Evolutionary conservation across 257 asterid genomes (phyloP), one percentile per base, ranked within the genome.

Genomic region (Petunia axillaris): DNA sequence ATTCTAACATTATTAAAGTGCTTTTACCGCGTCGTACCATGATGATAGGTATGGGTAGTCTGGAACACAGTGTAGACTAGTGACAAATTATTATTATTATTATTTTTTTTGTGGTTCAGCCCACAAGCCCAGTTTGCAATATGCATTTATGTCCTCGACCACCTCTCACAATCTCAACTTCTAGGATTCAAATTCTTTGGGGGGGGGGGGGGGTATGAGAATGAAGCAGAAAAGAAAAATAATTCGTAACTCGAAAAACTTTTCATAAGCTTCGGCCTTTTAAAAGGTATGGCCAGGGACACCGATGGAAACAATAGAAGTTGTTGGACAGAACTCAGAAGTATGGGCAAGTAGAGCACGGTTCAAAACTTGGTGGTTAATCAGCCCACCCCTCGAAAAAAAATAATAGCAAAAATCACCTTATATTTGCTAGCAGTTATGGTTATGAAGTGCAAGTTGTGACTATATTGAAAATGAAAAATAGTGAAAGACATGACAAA

Each of bases 141-240:
- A 64, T 9, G 5, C 46, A 38, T 38, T 64, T 38, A 38, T 11
- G 48, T 64, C 70, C 46, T 64, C 25, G 37, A 11, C 38, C 70
- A 63, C 16, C 44, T 63, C 46, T 63, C 37, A 63, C 70, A 63
- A 63, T 10, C 70, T 37, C 70, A 64, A 64, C 70, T 64, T 11
- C 8, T 11, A 38, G 48, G 38, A 64, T 37, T 64, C 71, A 64
- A 64, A 38, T 38, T 37, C 13, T 37, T 4, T 2, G 44, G 38
- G 38, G 2, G 44, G 38, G 38, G 2, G 9, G 6, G n/a, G n/a
- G 10, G n/a, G 57, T 8, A 4, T 52, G 11, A 64, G 46, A 64
- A 38, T 38, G 25, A 64, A 11, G 46, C 8, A 38, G 25, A 64
- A 38, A 38, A 38, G n/a, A 11, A 11, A 64, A 64, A 4, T 64